These are phyloP conservation scores for Paraphoma chrysanthemicola DNA, from an alignment of 2,329 filamentous ascomycete genomes.

Conservation along the genomic window DNA sequence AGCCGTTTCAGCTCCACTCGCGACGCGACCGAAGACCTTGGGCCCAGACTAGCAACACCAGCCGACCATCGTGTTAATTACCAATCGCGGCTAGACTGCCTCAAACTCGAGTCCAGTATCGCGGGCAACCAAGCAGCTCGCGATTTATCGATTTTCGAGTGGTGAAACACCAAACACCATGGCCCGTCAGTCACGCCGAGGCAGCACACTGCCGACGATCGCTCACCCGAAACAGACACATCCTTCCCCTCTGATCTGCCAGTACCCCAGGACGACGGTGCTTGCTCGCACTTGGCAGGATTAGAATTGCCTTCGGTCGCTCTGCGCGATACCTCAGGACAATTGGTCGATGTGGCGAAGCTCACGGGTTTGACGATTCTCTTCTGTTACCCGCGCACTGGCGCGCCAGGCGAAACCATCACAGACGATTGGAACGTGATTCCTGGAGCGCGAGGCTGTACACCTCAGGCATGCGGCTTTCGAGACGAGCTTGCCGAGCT, in stretches of 20 bases:
- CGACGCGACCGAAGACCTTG: no score
- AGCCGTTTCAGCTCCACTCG: no score
- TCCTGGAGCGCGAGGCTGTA: slow-evolving; percentile 53
- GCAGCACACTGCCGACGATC: slow-evolving; percentile 5
- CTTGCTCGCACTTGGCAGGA: slow-evolving; percentile 46
- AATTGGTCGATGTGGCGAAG: slow-evolving; percentile 37
- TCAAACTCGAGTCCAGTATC: background rate
- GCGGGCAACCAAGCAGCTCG: background rate
- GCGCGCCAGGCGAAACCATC: slow-evolving; percentile 49
- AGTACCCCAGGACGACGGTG: slow-evolving; percentile 50
- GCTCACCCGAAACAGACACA: slow-evolving; percentile 26
- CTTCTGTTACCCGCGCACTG: slow-evolving; percentile 53
- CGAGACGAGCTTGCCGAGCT: slow-evolving; percentile 37
- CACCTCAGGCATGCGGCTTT: slow-evolving; percentile 55
- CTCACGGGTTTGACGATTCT: slow-evolving; percentile 49
- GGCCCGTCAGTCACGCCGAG: slow-evolving; percentile 22
- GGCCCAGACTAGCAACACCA: no score
- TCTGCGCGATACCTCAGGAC: slow-evolving; percentile 42
- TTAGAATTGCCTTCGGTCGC: slow-evolving; percentile 36
- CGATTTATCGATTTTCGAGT: background rate
- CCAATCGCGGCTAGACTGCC: no score
- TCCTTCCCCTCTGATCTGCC: slow-evolving; percentile 46
- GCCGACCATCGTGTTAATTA: no score
- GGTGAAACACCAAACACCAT: slow-evolving; percentile 6
- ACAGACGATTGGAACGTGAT: slow-evolving; percentile 52